Percentiles rank a stretch among this genome's conserved stretches.
phyloP scores from a whole-genome alignment of 2,329 filamentous ascomycete genomes.

The Nothopassalora personata region DNA sequence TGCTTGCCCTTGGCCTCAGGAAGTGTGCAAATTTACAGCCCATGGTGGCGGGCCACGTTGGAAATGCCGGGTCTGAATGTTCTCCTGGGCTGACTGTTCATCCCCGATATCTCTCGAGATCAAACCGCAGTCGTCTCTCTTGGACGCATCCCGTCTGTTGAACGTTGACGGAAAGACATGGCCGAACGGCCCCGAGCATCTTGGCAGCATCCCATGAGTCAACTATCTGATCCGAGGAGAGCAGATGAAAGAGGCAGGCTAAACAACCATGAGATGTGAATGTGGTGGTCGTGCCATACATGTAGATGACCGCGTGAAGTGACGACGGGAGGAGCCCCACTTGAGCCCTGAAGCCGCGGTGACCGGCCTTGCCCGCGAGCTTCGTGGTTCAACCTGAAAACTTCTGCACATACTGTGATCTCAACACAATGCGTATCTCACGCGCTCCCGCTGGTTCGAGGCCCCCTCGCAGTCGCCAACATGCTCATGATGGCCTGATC shows the following conservation, averaged over 20 bases:
- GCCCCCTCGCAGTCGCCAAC: not conserved
- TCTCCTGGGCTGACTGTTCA: too few species aligned
- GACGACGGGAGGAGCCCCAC: not conserved
- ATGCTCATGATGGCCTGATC: not conserved
- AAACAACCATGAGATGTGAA: not conserved
- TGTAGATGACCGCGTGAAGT: not conserved
- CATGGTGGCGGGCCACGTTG: too few species aligned
- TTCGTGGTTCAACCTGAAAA: too few species aligned
- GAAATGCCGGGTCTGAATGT: too few species aligned
- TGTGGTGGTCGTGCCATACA: not conserved
- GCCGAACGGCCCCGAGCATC: not conserved
- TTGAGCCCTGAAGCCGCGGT: not conserved
- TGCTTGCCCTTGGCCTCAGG: not conserved
- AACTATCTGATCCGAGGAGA: not conserved
- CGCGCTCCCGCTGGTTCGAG: not conserved
- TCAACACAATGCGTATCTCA: not conserved
- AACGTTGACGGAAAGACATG: not conserved
- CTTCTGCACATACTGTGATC: not conserved
- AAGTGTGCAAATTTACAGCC: not conserved
- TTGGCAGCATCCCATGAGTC: not conserved
- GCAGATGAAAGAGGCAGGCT: not conserved
- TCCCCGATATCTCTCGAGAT: too few species aligned
- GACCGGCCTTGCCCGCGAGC: too few species aligned
- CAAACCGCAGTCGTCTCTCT: not conserved
- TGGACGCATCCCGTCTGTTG: not conserved